A percentile compares a stretch with the other conserved stretches of the same genome.
Evolutionary conservation across 2,329 filamentous ascomycete species (phyloP).

Genomic region (Diaporthe velutina): DNA sequence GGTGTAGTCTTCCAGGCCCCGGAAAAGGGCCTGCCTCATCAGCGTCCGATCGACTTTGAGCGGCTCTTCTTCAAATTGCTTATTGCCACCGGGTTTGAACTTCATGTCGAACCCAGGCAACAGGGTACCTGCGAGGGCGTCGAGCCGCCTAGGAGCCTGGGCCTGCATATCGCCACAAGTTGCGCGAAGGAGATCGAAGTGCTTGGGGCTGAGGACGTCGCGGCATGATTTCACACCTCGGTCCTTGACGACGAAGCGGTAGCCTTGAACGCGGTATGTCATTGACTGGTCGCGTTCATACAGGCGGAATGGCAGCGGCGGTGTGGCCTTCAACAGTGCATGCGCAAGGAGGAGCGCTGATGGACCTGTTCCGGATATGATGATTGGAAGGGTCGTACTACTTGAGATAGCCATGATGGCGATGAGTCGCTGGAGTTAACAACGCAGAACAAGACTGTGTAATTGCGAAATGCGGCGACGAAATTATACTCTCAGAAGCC

Average conservation of each 20-base stretch:
- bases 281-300: conserved; percentile 10
- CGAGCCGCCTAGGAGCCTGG: not conserved
- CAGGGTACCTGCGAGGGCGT: not conserved
- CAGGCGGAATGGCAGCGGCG: not conserved
- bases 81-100: not conserved
- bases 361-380: conserved; percentile 1
- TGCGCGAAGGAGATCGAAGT: not conserved
- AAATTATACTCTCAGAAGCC: no score
- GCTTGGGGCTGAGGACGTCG: not conserved
- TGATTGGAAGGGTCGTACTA: not conserved
- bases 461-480: not conserved
- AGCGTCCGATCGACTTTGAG: conserved; percentile 11
- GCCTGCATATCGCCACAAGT: not conserved
- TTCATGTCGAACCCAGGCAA: not conserved
- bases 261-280: conserved; percentile 6
- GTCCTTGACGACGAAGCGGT: conserved; percentile 3
- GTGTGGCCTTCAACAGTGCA: not conserved
- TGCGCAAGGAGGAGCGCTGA: conserved; percentile 3
- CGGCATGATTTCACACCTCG: conserved; percentile 16
- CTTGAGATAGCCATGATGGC: not conserved
- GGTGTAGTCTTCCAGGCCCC: conserved; percentile 1
- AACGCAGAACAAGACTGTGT: not conserved
- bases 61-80: not conserved
- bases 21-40: not conserved
- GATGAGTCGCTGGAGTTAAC: not conserved